phyloP scores from a whole-genome alignment of 805 yeast genomes.

The Suhomyces emberorum region DNA sequence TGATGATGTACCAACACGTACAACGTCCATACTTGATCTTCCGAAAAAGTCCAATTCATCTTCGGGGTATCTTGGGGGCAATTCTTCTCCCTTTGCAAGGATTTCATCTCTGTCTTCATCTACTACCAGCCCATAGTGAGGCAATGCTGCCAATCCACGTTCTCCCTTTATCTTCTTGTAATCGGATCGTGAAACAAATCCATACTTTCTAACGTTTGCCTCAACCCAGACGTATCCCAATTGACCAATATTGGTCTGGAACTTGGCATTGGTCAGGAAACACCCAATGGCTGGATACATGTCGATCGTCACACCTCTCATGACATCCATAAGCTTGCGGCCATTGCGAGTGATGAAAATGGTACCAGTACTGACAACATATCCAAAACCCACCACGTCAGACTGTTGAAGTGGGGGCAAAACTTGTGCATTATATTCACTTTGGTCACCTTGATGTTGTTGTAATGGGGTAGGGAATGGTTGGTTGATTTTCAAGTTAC shows the following conservation, averaged over 20 bases:
- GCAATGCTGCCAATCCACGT: constrained; percentile 37
- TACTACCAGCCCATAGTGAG: constrained; percentile 25
- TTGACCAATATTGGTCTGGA: constrained; percentile 43
- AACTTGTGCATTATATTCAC: constrained; percentile 42
- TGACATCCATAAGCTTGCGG: constrained; percentile 47
- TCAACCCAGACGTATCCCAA: constrained; percentile 47
- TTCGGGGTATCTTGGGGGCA: constrained; percentile 68
- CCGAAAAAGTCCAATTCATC: constrained; percentile 65
- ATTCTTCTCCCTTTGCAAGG: constrained; percentile 66
- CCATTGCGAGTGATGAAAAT: constrained; percentile 57
- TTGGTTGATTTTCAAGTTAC: constrained; percentile 62
- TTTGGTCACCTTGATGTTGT: constrained; percentile 39
- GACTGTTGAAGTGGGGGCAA: constrained; percentile 51
- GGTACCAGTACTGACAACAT: constrained; percentile 45
- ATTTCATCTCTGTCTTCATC: constrained; percentile 43
- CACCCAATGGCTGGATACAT: constrained; percentile 56
- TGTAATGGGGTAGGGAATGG: constrained; percentile 53
- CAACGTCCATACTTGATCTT: constrained; percentile 21
- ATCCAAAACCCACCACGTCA: constrained; percentile 57
- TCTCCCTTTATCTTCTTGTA: constrained; percentile 35
- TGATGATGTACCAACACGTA: constrained; percentile 29
- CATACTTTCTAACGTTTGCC: constrained; percentile 53
- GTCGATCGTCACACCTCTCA: constrained; percentile 47
- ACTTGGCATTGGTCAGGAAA: constrained; percentile 39
- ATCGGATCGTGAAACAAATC: constrained; percentile 50